phyloP scores from a whole-genome alignment of 1,284 basidiomycete species.

The Takashimella tepidaria region DNA sequence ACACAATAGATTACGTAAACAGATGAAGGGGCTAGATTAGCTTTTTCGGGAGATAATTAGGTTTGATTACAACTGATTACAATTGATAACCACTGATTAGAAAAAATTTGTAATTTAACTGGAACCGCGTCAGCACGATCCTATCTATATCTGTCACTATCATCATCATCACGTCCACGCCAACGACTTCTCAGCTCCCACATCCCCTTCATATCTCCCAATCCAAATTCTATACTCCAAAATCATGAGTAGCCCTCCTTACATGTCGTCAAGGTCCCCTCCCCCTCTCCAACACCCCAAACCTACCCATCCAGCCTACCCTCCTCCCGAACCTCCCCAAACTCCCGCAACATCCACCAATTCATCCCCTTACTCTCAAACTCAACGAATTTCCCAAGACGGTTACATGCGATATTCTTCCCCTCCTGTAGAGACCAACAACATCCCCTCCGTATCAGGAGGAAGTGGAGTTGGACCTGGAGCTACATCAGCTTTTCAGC shows the following conservation, averaged over 20 bases:
- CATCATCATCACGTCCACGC: neutral
- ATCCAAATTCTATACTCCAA: neutral
- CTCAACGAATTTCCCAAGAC: conserved; percentile 50
- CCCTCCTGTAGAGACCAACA: conserved; percentile 39
- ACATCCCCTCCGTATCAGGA: neutral
- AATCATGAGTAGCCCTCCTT: conserved; percentile 35
- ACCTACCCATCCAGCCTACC: conserved; percentile 78
- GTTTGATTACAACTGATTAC: conserved; percentile 20
- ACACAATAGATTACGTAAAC: too few relatives aligned
- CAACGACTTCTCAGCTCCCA: neutral
- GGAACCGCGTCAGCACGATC: too few relatives aligned
- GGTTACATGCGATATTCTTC: conserved; percentile 45
- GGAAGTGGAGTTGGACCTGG: neutral
- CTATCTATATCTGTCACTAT: too few relatives aligned
- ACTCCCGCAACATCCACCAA: conserved; percentile 55
- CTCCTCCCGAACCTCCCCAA: conserved; percentile 76
- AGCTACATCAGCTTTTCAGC: neutral
- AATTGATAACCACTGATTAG: conserved; percentile 8
- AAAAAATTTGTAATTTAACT: too few relatives aligned
- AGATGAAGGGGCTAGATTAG: too few relatives aligned
- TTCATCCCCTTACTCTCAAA: conserved; percentile 41
- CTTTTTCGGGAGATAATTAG: neutral
- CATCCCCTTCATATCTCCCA: neutral
- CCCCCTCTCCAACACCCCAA: conserved; percentile 82
- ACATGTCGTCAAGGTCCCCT: conserved; percentile 56